Conservation (phyloP, 176 grass and related monocot species). For the Cenchrus fungigraminus region DNA sequence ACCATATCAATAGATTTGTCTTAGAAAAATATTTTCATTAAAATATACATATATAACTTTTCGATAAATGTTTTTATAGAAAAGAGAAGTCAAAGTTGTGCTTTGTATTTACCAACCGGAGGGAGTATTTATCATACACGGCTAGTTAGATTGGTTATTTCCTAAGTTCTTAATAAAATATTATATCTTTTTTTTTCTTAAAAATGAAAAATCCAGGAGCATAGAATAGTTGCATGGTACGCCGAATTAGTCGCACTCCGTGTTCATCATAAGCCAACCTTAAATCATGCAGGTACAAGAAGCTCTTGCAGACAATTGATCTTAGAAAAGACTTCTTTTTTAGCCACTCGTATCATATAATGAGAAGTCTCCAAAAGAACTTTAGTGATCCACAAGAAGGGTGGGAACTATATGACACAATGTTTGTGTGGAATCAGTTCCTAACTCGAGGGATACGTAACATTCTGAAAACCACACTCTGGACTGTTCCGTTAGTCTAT, state of each 20-base stretch:
- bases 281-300: constrained; percentile 81
- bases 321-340: constrained; percentile 98
- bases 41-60: too few species aligned
- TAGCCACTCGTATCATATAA: constrained; percentile 89
- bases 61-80: too few species aligned
- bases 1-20: too few species aligned
- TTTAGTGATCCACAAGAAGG: constrained; percentile 60
- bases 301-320: constrained; percentile 83
- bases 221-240: constrained; percentile 16
- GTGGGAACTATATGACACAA: constrained; percentile 76
- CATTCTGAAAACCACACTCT: constrained; percentile 61
- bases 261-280: constrained; percentile 32
- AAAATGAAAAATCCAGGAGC: constrained; percentile 12
- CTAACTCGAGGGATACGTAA: constrained; percentile 67
- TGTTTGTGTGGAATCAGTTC: constrained; percentile 99
- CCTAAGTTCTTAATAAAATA: constrained; percentile 3
- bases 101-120: too few species aligned
- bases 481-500: constrained; percentile 93
- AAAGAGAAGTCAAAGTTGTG: too few species aligned
- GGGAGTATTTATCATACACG: neutral
- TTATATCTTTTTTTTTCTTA: neutral
- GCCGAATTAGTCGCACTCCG: neutral
- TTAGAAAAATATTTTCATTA: too few species aligned
- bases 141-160: neutral
- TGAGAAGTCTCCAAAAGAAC: constrained; percentile 94